Conservation (phyloP, 208 protist species). For the Leishmania major region DNA sequence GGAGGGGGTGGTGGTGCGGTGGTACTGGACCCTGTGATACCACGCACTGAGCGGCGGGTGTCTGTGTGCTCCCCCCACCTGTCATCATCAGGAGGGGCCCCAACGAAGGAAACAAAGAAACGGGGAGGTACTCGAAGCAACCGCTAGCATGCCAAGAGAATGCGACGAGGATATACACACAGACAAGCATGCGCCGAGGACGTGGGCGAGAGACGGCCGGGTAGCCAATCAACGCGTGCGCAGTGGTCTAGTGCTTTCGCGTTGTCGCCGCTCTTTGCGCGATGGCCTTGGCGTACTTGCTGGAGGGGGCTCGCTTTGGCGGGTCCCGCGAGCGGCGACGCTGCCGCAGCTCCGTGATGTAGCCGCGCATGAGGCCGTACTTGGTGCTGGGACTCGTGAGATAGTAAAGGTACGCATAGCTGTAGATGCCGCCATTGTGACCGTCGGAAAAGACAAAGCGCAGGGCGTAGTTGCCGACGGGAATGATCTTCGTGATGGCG, state of each 20-base stretch:
- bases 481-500: conserved; percentile 72
- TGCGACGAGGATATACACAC: background rate
- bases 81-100: too few relatives aligned
- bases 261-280: background rate
- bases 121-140: background rate
- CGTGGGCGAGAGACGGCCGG: background rate
- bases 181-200: background rate
- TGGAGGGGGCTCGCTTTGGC: conserved; percentile 57
- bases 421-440: conserved; percentile 85
- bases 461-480: conserved; percentile 86
- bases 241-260: background rate
- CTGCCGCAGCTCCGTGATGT: conserved; percentile 55
- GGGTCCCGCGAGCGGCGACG: conserved; percentile 70
- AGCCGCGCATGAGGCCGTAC: conserved; percentile 80
- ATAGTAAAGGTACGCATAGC: conserved; percentile 84
- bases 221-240: background rate
- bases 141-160: background rate
- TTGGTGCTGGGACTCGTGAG: conserved; percentile 49
- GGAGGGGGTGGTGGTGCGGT: too few relatives aligned
- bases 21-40: background rate
- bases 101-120: background rate
- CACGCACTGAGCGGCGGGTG: background rate
- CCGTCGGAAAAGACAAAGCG: conserved; percentile 87
- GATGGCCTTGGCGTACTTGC: background rate
- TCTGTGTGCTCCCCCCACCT: too few relatives aligned